A percentile compares a stretch with the other conserved stretches of the same genome.
Evolutionary conservation across 164 flowering plant genomes (phyloP).

Genomic region (Echeveria elegans): DNA sequence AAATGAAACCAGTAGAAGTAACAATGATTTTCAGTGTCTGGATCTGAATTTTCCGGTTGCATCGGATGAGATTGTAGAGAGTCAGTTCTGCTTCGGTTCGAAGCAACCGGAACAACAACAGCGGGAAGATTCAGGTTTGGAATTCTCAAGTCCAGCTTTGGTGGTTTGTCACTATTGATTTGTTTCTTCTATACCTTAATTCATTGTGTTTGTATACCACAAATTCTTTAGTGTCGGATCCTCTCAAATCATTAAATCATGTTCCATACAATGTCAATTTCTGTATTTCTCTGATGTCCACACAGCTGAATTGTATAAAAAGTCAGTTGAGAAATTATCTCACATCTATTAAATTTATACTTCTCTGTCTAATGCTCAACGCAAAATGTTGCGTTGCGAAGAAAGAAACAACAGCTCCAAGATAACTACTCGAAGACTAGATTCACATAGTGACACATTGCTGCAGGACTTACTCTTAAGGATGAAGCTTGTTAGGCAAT

Average conservation of each 20-base stretch:
- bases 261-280: not conserved
- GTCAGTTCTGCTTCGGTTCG: conserved; percentile 3
- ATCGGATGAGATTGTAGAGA: not conserved
- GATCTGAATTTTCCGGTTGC: conserved; percentile 4
- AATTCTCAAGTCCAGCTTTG: conserved; percentile 4
- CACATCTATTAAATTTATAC: no score
- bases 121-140: conserved; percentile 1
- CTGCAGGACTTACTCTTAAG: no score
- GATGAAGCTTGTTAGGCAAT: no score
- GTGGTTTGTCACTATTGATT: conserved; percentile 7
- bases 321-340: no score
- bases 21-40: not conserved
- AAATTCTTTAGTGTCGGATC: not conserved
- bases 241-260: not conserved
- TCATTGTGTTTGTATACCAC: not conserved
- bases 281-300: not conserved
- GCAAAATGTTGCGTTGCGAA: no score
- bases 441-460: no score
- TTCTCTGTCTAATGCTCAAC: no score
- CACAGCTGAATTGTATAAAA: no score
- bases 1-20: not conserved
- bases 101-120: conserved; percentile 8
- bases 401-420: no score
- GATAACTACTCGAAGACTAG: no score
- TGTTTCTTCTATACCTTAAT: not conserved